These are phyloP conservation scores for Candida tallmaniae DNA, from an alignment of 805 yeast species.

Conservation along the genomic window DNA sequence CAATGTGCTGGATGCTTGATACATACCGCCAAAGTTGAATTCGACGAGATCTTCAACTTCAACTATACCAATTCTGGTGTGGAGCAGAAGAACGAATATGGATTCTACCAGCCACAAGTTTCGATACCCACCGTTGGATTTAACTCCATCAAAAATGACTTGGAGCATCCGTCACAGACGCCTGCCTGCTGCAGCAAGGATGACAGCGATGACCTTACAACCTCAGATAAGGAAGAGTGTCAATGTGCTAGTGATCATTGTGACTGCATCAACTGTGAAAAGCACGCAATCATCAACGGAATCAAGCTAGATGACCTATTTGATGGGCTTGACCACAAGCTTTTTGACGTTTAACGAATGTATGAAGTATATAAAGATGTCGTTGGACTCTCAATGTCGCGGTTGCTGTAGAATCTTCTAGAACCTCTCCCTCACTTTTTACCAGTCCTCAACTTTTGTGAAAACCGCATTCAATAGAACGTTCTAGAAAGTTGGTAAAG, in stretches of 20 bases:
- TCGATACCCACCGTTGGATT: neutral
- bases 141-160: neutral
- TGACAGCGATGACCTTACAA: neutral
- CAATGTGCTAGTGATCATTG: constrained; percentile 25
- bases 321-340: constrained; percentile 7
- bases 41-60: constrained; percentile 1
- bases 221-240: constrained; percentile 12
- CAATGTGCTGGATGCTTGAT: constrained; percentile 33
- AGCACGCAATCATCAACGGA: constrained; percentile 43
- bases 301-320: constrained; percentile 36
- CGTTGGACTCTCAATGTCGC: neutral
- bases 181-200: too few relatives aligned
- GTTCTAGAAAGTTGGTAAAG: too few relatives aligned
- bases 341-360: too few relatives aligned
- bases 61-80: neutral
- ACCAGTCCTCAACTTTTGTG: too few relatives aligned
- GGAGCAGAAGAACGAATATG: neutral
- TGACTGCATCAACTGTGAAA: constrained; percentile 40
- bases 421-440: too few relatives aligned
- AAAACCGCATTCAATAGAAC: too few relatives aligned
- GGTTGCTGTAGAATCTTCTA: constrained; percentile 6
- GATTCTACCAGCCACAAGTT: neutral
- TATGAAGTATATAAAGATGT: too few relatives aligned
- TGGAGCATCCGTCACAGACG: neutral
- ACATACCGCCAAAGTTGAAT: constrained; percentile 22